Evolutionary conservation across 2,329 filamentous ascomycete genomes (phyloP).

Genomic region (Periglandula ipomoeae): DNA sequence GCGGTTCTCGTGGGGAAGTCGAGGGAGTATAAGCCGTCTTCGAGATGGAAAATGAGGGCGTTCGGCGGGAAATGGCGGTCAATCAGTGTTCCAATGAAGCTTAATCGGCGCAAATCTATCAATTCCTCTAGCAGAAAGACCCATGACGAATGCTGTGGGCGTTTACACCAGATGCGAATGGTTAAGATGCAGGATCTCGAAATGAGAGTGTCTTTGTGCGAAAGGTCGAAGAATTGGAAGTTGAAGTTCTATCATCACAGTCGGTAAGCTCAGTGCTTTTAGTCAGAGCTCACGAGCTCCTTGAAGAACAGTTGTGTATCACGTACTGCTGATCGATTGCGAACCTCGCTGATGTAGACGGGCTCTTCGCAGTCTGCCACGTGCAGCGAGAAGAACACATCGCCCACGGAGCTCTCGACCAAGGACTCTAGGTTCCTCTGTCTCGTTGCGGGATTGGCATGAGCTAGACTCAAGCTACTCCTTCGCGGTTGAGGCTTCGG

Average conservation of each 20-base stretch:
- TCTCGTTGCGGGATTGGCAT: conserved; percentile 38
- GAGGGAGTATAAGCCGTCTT: conserved; percentile 78
- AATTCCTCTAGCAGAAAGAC: conserved; percentile 60
- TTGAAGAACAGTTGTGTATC: background rate
- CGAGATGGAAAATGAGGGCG: conserved; percentile 74
- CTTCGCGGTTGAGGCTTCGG: conserved; percentile 25
- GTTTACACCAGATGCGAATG: conserved; percentile 66
- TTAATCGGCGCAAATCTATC: conserved; percentile 61
- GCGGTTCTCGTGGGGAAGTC: conserved; percentile 48
- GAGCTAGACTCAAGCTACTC: conserved; percentile 40
- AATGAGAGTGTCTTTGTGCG: conserved; percentile 49
- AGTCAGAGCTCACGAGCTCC: background rate
- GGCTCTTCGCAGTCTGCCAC: conserved; percentile 56
- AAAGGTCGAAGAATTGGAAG: conserved; percentile 76
- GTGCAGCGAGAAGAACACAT: conserved; percentile 84
- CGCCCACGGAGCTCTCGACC: conserved; percentile 63
- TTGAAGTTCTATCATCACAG: conserved; percentile 58
- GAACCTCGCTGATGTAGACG: conserved; percentile 82
- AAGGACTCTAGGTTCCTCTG: conserved; percentile 71
- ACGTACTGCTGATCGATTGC: conserved; percentile 60
- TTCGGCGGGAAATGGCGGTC: conserved; percentile 70
- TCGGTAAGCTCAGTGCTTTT: background rate
- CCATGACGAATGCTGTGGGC: conserved; percentile 41
- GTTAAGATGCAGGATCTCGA: conserved; percentile 57
- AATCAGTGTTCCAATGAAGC: conserved; percentile 67